Evolutionary conservation across 108 stramenopile species (phyloP), one percentile per base, ranked within the genome.

Genomic region (Cyclotella kingstonii): DNA sequence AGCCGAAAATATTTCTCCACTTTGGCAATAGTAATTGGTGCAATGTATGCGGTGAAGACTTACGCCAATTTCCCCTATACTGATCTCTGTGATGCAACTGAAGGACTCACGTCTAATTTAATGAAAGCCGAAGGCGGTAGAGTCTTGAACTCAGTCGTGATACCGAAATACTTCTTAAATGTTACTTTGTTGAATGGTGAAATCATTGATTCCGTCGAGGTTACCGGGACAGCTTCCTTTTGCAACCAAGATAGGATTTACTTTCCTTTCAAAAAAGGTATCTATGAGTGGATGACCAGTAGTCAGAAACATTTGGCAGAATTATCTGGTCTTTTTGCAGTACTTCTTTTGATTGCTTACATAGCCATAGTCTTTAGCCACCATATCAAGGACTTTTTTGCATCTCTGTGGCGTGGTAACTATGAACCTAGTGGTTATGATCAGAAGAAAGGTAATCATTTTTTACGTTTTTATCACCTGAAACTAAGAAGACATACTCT

Each of bases 361-460:
- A 26, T 84, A 19, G 15, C 80, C 30, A 19, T 26, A 10, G 30
- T 80, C 9, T 80, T 84, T 44, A 73, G 76, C 1, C 51, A 42
- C 4, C 18, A 52, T 25, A 40, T 58, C 10, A 35, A 41, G 3
- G 43, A 46, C 5, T 47, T 62, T 11, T 55, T 77, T 23, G 19
- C 76, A 18, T 58, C 67, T n/a, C 44, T 69, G 11, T 73, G 78
- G 43, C 54, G 25, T 15, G 67, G 67, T 3, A 53, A 47, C 2
- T 83, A 80, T 42, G 5, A 78, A 71, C 65, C 65, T 45, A 54
- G 51, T 15, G 79, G 81, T 12, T 47, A 35, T 10, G 62, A 57
- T 49, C 80, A 81, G 30, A 34, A 77, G 1, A 80, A 82, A n/a
- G n/a, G n/a, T n/a, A n/a, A n/a, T n/a, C n/a, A n/a, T n/a, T n/a